These are phyloP conservation scores for Fistulina hepatica DNA, from an alignment of 1,284 basidiomycete species.

Conservation along the genomic window DNA sequence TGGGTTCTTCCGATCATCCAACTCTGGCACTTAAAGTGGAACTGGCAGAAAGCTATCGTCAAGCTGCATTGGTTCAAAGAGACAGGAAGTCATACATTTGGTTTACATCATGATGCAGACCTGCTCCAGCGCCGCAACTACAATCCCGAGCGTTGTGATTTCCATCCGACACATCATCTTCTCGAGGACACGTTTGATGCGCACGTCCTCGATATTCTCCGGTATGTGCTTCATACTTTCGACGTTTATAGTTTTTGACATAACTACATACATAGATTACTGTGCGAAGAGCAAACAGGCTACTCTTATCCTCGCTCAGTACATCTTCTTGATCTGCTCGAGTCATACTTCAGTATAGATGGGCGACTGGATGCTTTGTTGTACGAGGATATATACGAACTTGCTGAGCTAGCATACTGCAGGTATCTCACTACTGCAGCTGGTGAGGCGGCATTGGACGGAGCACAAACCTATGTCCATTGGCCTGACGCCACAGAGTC, in stretches of 20 bases:
- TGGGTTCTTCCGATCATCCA: slow-evolving; percentile 7
- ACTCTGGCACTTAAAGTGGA: slow-evolving; percentile 9
- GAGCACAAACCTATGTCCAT: too few species aligned
- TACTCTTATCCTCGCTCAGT: neutral
- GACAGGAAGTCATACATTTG: slow-evolving; percentile 5
- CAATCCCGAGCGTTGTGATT: slow-evolving; percentile 13
- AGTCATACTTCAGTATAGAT: neutral
- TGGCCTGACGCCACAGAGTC: too few species aligned
- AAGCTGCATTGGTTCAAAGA: slow-evolving; percentile 5
- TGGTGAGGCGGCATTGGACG: slow-evolving; percentile 1
- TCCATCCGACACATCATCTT: slow-evolving; percentile 14
- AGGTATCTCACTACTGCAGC: slow-evolving; percentile 4
- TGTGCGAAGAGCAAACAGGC: slow-evolving; percentile 4
- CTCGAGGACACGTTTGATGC: slow-evolving; percentile 12
- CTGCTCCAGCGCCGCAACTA: slow-evolving; percentile 8
- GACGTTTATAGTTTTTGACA: too few species aligned
- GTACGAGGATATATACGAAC: slow-evolving; percentile 1
- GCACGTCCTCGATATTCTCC: slow-evolving; percentile 5
- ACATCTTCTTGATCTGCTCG: neutral
- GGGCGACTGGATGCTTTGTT: slow-evolving; percentile 1
- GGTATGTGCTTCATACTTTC: slow-evolving; percentile 3
- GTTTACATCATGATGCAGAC: slow-evolving; percentile 3
- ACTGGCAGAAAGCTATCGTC: slow-evolving; percentile 9
- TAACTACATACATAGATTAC: neutral
- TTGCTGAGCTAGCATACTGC: neutral